Conservation (phyloP, 768 basidiomycete genomes). For the Tubosaeta sp. region DNA sequence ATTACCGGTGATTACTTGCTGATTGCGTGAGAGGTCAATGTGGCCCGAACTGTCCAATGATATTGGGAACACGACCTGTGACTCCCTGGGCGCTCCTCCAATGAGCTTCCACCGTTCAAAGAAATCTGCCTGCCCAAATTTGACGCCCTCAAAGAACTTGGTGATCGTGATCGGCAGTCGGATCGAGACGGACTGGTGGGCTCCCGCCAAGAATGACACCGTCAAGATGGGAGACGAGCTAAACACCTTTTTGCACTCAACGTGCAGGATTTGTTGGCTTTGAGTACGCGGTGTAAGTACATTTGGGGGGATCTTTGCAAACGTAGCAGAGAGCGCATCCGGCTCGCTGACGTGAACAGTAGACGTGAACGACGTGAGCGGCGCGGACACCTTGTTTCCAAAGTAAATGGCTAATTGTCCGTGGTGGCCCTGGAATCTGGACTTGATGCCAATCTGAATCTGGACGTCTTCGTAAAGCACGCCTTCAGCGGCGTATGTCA, state of each 20-base stretch:
- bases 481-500: conserved; percentile 77
- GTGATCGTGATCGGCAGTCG: conserved; percentile 83
- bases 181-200: conserved; percentile 81
- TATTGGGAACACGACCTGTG: conserved; percentile 84
- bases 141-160: conserved; percentile 93
- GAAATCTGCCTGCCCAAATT: conserved; percentile 78
- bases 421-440: conserved; percentile 90
- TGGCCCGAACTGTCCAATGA: conserved; percentile 60
- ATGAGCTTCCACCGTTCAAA: conserved; percentile 99
- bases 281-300: conserved; percentile 80
- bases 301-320: conserved; percentile 87
- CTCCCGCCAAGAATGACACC: conserved; percentile 89
- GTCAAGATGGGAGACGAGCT: conserved; percentile 70
- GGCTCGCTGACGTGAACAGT: conserved; percentile 69
- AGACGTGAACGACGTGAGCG: conserved; percentile 90
- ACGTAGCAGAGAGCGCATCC: conserved; percentile 73
- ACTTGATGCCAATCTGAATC: conserved; percentile 94
- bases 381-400: conserved; percentile 88
- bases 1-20: conserved; percentile 74
- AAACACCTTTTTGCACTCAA: conserved; percentile 93
- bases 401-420: conserved; percentile 94
- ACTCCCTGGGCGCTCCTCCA: conserved; percentile 91
- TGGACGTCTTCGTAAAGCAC: conserved; percentile 94
- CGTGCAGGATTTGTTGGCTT: conserved; percentile 87
- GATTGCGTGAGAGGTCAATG: conserved; percentile 69